Base-by-base conservation (phyloP, 805 yeast genomes). In the Suhomyces prunicola region DNA sequence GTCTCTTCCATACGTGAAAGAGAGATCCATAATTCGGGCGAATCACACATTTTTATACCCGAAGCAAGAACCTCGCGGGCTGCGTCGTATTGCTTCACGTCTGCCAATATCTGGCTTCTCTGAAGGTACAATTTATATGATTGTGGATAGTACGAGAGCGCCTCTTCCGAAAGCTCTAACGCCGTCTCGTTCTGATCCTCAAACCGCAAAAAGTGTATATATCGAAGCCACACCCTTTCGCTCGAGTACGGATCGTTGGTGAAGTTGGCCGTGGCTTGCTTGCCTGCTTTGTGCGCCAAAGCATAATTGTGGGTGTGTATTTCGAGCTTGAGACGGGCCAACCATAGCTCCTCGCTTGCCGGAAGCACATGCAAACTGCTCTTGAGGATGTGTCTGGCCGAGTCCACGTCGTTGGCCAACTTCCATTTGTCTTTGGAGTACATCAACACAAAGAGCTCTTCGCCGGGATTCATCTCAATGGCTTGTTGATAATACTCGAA, bases 391-490 rank as follows among this genome's bases (percentile, higher is more conserved):
- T 62, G 59, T 50, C 85, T 71, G 0, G 96, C 87, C 3, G 72
- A 78, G 1, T 63, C 69, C 1, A 78, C 60, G 58, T 87, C 83
- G 1, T 72, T 63, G 2, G 70, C 77, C 23, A 72, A 52, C 44
- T 70, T 67, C 86, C 90, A 84, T 50, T 78, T 72, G 59, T 87
- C 92, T 58, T 86, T 86, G 0, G 96, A 87, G 62, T 82, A 89
- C 83, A 86, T 81, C 49, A 90, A 67, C 68, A 82, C 78, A 44
- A 90, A 74, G 10, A 79, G 62, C 39, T 81, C 83, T 29, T 70
- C 64, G 4, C 71, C 60, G 0, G 88, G 86, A 48, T 85, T 76
- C 0, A 74, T 61, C 1, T 62, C 58, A 0, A 86, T 74, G 0
- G 92, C 84, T 54, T 70, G 67, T 44, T 84, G 83, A 63, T 86